Base-by-base conservation (phyloP, 495 filamentous ascomycete species). In the Annulohypoxylon nitens region DNA sequence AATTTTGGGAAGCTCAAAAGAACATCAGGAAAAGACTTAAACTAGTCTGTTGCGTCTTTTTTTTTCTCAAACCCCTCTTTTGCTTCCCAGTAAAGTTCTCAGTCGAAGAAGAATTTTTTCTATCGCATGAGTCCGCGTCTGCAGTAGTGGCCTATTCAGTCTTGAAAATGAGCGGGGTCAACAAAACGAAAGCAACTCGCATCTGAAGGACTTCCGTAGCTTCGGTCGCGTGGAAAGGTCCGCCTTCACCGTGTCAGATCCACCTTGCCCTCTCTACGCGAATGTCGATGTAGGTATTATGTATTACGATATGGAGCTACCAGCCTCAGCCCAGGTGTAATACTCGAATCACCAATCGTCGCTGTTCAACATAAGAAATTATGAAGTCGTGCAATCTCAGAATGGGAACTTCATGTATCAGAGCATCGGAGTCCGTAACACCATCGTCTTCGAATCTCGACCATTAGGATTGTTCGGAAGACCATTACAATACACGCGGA, bases 41-140 rank as follows among this genome's bases (percentile, higher is more conserved):
- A 61, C 26, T 50, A 65, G 51, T 57, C 43, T 36, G 53, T 43
- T 51, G 9, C 59, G 65, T 54, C 51, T 65, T 57, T 72, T 54
- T 65, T 57, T 72, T 43, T 51, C 25, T 51, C 36, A 11, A 68
- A 64, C 67, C 72, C 72, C 62, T 69, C 66, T 70, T 74, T 74
- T 51, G 23, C 53, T 36, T 58, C 43, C 62, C 53, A 59, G 43
- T 53, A 33, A 37, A 57, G 51, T 47, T 47, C 43, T 14, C 16
- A 47, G 43, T 47, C 6, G 53, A 61, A 61, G 58, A 67, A 64
- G 20, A 26, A 26, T 34, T 74, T 70, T 68, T 67, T 51, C 43
- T 54, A 14, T 74, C 37, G 67, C 71, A 74, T 60, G 63, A 75
- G 67, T 71, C 72, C 60, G 63, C 26, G 36, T 67, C 48, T 70